Percentiles rank a stretch among this genome's conserved stretches.
phyloP scores from a whole-genome alignment of 805 yeast species.

The Lipomyces japonicus region DNA sequence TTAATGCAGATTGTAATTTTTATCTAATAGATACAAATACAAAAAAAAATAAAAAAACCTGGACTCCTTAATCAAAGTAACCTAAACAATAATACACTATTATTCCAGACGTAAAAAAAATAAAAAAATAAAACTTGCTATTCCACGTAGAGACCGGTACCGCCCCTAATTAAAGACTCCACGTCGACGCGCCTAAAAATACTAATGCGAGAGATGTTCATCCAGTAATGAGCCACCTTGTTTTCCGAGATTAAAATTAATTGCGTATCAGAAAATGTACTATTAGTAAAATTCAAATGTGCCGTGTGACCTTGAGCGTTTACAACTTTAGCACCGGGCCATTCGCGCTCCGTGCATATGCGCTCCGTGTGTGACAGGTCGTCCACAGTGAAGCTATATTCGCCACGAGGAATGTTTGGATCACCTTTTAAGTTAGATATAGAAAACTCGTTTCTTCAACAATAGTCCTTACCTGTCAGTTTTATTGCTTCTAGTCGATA shows the following conservation, averaged over 20 bases:
- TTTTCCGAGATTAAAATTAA: slow-evolving; percentile 16
- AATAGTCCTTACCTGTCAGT: slow-evolving; percentile 30
- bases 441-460: background rate
- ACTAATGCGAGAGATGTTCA: slow-evolving; percentile 10
- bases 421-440: slow-evolving; percentile 6
- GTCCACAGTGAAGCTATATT: slow-evolving; percentile 30
- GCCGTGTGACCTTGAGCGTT: slow-evolving; percentile 26
- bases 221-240: slow-evolving; percentile 24
- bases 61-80: too few relatives aligned
- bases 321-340: slow-evolving; percentile 28
- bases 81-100: too few relatives aligned
- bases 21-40: too few relatives aligned
- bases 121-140: too few relatives aligned
- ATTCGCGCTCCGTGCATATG: slow-evolving; percentile 17
- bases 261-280: slow-evolving; percentile 19
- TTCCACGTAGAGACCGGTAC: too few relatives aligned
- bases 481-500: slow-evolving; percentile 33
- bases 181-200: slow-evolving; percentile 17
- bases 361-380: slow-evolving; percentile 27
- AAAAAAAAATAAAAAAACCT: too few relatives aligned
- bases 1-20: background rate
- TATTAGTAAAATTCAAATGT: slow-evolving; percentile 17
- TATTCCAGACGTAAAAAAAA: too few relatives aligned
- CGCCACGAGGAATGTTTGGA: slow-evolving; percentile 33
- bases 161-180: slow-evolving; percentile 16